Percentiles rank a stretch among this genome's conserved stretches.
phyloP scores from a whole-genome alignment of 148 eudicot genomes.

The Vaccinium macrocarpon region DNA sequence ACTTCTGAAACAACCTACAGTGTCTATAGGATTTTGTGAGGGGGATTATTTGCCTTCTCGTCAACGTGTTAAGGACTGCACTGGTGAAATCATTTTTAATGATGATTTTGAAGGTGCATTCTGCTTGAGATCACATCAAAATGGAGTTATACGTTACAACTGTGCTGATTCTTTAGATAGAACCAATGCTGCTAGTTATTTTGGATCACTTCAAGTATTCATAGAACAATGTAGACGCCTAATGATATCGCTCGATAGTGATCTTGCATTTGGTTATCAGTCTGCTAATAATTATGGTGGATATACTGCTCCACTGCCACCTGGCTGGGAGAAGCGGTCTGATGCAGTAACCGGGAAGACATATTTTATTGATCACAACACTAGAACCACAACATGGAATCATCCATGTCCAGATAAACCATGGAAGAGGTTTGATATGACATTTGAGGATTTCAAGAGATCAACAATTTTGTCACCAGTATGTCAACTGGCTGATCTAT shows the following conservation, averaged over 20 bases:
- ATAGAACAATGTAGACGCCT: slow-evolving; percentile 94
- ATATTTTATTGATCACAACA: slow-evolving; percentile 93
- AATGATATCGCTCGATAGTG: slow-evolving; percentile 95
- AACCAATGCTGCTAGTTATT: slow-evolving; percentile 97
- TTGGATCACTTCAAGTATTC: slow-evolving; percentile 92
- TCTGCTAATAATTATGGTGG: slow-evolving; percentile 62
- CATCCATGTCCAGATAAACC: slow-evolving; percentile 99
- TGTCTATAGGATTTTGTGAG: slow-evolving; percentile 78
- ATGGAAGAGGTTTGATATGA: slow-evolving; percentile 99
- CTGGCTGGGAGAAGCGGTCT: slow-evolving; percentile 98
- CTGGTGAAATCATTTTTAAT: slow-evolving; percentile 73
- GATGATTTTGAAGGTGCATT: slow-evolving; percentile 77
- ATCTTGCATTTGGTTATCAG: slow-evolving; percentile 65
- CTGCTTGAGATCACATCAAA: slow-evolving; percentile 90
- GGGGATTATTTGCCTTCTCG: slow-evolving; percentile 93
- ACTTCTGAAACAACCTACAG: slow-evolving; percentile 83
- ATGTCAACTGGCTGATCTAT: slow-evolving; percentile 80
- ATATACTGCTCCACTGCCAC: slow-evolving; percentile 93
- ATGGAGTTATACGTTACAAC: slow-evolving; percentile 90
- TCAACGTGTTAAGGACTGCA: slow-evolving; percentile 74
- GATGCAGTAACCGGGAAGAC: slow-evolving; percentile 95
- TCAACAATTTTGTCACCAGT: slow-evolving; percentile 89
- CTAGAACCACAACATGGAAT: slow-evolving; percentile 96
- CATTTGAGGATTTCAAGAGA: slow-evolving; percentile 89
- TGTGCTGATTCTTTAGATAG: slow-evolving; percentile 98